These are phyloP conservation scores for Incumbomyces lentus DNA, from an alignment of 2,329 filamentous ascomycete genomes.

Conservation along the genomic window DNA sequence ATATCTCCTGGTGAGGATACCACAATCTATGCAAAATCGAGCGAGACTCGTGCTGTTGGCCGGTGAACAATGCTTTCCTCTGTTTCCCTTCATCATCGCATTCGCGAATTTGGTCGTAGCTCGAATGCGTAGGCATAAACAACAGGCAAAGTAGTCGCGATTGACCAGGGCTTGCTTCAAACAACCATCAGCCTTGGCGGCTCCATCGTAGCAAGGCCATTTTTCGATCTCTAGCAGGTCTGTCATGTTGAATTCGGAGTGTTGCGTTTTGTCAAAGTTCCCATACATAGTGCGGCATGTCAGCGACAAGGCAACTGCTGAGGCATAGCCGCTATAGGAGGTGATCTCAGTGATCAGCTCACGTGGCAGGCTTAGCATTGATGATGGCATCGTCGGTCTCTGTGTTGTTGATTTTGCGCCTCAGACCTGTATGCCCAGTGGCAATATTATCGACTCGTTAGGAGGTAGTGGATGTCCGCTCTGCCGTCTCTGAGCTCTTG, in stretches of 20 bases:
- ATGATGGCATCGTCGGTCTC: background rate
- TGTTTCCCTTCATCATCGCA: constrained; percentile 5
- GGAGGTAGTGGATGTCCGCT: too few relatives aligned
- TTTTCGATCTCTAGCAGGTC: constrained; percentile 3
- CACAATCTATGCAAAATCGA: constrained; percentile 1
- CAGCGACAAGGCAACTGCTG: background rate
- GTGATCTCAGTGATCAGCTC: background rate
- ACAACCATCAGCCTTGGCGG: background rate
- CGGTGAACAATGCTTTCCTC: background rate
- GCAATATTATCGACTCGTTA: too few relatives aligned
- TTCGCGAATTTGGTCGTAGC: constrained; percentile 1
- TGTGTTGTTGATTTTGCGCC: too few relatives aligned
- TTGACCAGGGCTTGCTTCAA: background rate
- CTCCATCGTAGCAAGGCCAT: constrained; percentile 3
- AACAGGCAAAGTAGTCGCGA: constrained; percentile 3
- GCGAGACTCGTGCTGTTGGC: background rate
- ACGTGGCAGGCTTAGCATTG: background rate
- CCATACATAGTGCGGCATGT: background rate
- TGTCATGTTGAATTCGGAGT: background rate
- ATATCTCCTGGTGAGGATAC: background rate
- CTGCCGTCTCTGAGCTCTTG: too few relatives aligned
- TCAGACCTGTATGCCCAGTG: too few relatives aligned
- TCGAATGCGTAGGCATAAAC: background rate
- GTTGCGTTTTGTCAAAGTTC: background rate
- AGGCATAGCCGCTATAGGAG: background rate